Base-by-base conservation (phyloP, 176 grass and related monocot species). In the Cymbopogon citratus region DNA sequence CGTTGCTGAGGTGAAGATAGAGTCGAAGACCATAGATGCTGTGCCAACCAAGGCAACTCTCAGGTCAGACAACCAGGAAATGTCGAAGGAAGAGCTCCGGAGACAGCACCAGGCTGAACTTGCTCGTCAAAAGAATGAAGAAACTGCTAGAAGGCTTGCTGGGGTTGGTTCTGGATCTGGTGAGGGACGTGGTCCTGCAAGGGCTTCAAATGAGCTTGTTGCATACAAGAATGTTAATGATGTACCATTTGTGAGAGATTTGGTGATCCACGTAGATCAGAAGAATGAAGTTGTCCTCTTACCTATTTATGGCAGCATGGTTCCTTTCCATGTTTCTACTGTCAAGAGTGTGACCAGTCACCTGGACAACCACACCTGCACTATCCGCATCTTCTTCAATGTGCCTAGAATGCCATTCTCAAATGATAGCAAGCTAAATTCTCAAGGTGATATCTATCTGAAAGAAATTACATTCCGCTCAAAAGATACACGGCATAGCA, bases 321-420 rank as follows among this genome's bases (percentile, higher is more conserved):
- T 92, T 56, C 90, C 92, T 51, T 98, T 98, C 79, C 95, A 98
- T 84, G 86, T 98, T 81, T 94, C 92, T 70, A 98, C 95, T 39
- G 62, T 98, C 44, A 98, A 93, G 84, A 98, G 84, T 71, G 95
- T 91, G 43, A 81, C 88, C 40, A 94, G 78, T 33, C 92, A 94
- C 63, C 90, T 87, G 71, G 92, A 98, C 63, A 91, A 94, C 39
- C 79, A 86, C 31, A 94, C 84, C 23, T 92, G 92, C 74, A 91
- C 90, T 29, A 89, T 94, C 35, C 85, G 88, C 46, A 80, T 98
- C 72, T 89, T 94, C 54, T 98, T 92, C 79, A 94, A 94, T 67
- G 92, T 94, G 3, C 92, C 92, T 84, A 86, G 95, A n/a, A 94
- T 89, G 85, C 84, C 95, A 69, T 94, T 91, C 64, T 92, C 83